A percentile compares a stretch with the other conserved stretches of the same genome.
Evolutionary conservation across 148 eudicot species (phyloP).

Genomic region (Fagopyrum homotropicum): DNA sequence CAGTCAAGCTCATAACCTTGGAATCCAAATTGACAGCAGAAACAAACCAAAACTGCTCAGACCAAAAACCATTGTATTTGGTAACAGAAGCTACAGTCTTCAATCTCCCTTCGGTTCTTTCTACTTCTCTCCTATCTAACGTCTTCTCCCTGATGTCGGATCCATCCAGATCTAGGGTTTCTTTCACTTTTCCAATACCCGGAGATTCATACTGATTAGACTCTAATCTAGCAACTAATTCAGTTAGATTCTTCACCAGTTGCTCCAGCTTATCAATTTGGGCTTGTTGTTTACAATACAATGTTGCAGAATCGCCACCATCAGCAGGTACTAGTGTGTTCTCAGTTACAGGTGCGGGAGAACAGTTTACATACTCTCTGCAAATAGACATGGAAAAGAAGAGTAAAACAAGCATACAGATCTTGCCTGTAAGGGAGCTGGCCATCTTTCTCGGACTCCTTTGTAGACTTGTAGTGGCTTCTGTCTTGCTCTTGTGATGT

Average conservation of each 20-base stretch:
- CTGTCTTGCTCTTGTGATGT: not conserved
- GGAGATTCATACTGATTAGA: slow-evolving; percentile 24
- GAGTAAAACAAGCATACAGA: slow-evolving; percentile 18
- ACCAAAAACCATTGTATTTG: slow-evolving; percentile 73
- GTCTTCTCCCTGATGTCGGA: slow-evolving; percentile 7
- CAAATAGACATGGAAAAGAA: slow-evolving; percentile 21
- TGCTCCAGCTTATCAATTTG: slow-evolving; percentile 75
- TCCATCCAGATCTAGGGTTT: slow-evolving; percentile 9
- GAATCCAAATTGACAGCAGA: slow-evolving; percentile 75
- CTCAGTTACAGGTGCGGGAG: slow-evolving; percentile 14
- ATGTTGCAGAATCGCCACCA: not conserved
- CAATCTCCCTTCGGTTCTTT: slow-evolving; percentile 12
- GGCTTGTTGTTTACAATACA: slow-evolving; percentile 33
- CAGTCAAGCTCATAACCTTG: slow-evolving; percentile 46
- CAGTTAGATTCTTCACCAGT: slow-evolving; percentile 51
- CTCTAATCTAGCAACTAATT: slow-evolving; percentile 63
- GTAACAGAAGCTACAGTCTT: slow-evolving; percentile 36
- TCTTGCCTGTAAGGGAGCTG: slow-evolving; percentile 46
- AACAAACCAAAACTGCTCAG: slow-evolving; percentile 76
- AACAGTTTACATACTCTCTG: slow-evolving; percentile 20
- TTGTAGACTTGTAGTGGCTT: not conserved
- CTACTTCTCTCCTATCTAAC: slow-evolving; percentile 16
- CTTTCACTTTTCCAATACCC: slow-evolving; percentile 11
- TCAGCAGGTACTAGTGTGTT: slow-evolving; percentile 14
- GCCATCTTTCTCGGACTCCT: slow-evolving; percentile 23